Evolutionary conservation across 2,329 filamentous ascomycete species (phyloP).

Genomic region (Pseudogymnoascus pannorum): DNA sequence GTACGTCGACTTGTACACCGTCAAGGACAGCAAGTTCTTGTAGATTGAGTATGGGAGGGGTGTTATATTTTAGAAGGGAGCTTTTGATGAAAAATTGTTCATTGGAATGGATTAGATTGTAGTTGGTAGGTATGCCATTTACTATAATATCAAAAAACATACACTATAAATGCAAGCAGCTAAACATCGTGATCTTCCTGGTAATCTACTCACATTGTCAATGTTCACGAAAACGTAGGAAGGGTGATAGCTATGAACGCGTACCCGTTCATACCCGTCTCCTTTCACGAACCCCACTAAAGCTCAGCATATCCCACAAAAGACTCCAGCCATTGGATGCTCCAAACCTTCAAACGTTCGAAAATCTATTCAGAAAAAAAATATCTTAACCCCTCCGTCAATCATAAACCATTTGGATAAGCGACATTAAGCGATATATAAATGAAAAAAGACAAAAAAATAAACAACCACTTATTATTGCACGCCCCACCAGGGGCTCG

Average conservation of each 20-base stretch:
- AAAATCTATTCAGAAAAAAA: background rate
- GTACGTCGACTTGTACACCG: conserved; percentile 79
- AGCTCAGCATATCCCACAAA: background rate
- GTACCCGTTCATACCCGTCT: background rate
- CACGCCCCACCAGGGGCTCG: conserved; percentile 6
- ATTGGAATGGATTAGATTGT: background rate
- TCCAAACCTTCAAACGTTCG: background rate
- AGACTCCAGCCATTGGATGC: background rate
- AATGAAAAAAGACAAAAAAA: background rate
- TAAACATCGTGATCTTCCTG: background rate
- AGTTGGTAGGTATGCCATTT: conserved; percentile 4
- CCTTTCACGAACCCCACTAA: background rate
- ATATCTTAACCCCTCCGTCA: background rate
- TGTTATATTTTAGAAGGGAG: background rate
- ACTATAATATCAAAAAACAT: conserved; percentile 1
- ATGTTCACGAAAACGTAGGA: background rate
- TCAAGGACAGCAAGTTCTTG: conserved; percentile 55
- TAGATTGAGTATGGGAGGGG: conserved; percentile 18
- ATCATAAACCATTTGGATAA: background rate
- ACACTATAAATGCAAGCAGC: background rate
- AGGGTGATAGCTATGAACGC: background rate
- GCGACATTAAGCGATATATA: background rate
- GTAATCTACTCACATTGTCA: background rate
- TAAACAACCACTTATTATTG: background rate
- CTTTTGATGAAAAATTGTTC: background rate